Base-by-base conservation (phyloP, 2,329 filamentous ascomycete genomes). In the Colletotrichum tabaci region DNA sequence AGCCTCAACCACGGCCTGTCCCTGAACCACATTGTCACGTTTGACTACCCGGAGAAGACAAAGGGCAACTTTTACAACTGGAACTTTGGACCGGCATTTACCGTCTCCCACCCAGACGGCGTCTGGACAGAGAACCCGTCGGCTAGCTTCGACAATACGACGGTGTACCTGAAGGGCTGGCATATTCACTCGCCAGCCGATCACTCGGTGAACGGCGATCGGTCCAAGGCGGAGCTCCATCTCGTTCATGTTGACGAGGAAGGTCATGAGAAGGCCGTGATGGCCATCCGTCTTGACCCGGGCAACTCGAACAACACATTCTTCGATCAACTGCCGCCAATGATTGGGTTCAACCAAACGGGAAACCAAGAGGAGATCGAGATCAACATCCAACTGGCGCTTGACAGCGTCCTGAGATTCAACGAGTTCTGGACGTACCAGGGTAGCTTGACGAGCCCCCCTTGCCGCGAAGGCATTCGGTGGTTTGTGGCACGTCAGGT, bases 161-260 rank as follows among this genome's bases (percentile, higher is more conserved):
- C 83, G 1, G 79, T 84, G 23, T 87, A 85, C 75, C 79, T 88
- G 8, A 80, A 78, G 50, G 84, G 85, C 58, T 88, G 85, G 85
- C 86, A 88, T 78, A 84, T 87, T 58, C 86, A 88, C 74, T 76
- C 84, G 0, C 86, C 86, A 0, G 84, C 85, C 7, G 86, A 88
- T 66, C 86, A 88, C 76, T 79, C 80, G 3, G 80, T 88, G 4
- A 78, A 82, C 57, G 83, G 82, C 44, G 77, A 81, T 44, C 80
- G 82, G 46, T 79, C 80, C 46, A 84, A 82, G 71, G 84, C 84
- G 46, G 86, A 88, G 74, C 76, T 87, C 21, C 86, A 87, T 75
- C 79, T 86, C 47, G 86, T 88, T 2, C 85, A 87, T 71, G 82
- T 82, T 63, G 82, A 85, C 69, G 79, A 77, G 9, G 72, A 76